These are phyloP conservation scores for Vicia sativa DNA, from an alignment of 306 rosid genomes.

Conservation along the genomic window DNA sequence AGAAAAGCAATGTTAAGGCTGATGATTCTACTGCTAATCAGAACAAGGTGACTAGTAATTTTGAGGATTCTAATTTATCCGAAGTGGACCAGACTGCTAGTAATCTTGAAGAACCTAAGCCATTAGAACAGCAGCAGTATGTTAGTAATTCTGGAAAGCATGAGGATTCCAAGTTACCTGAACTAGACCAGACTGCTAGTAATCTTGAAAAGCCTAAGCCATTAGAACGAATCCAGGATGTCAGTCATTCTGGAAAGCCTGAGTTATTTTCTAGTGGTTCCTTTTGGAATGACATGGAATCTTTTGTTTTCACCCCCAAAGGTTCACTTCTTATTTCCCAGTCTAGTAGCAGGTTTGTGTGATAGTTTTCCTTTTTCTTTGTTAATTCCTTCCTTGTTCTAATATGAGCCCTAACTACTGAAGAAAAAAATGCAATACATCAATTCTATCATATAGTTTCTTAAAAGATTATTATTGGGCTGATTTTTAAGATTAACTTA, in stretches of 20 bases:
- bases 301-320: conserved; percentile 56
- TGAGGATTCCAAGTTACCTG: conserved; percentile 45
- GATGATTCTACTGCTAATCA: conserved; percentile 42
- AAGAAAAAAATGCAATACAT: conserved; percentile 18
- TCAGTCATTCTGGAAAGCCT: conserved; percentile 37
- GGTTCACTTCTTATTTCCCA: conserved; percentile 58
- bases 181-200: conserved; percentile 37
- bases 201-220: conserved; percentile 36
- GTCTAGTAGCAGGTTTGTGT: conserved; percentile 75
- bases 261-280: conserved; percentile 55
- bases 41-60: conserved; percentile 32
- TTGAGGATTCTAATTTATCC: conserved; percentile 45
- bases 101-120: conserved; percentile 38
- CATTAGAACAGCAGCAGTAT: conserved; percentile 40
- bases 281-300: conserved; percentile 73
- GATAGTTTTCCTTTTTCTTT: conserved; percentile 26
- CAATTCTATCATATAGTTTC: conserved; percentile 5
- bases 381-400: conserved; percentile 19
- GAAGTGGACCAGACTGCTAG: conserved; percentile 36
- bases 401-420: conserved; percentile 18
- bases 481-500: conserved; percentile 26
- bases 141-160: conserved; percentile 35
- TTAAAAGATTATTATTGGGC: conserved; percentile 14
- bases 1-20: conserved; percentile 39
- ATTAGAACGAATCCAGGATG: conserved; percentile 39